phyloP scores from a whole-genome alignment of 2,329 filamentous ascomycete species.

The Uncinocarpus reesii region DNA sequence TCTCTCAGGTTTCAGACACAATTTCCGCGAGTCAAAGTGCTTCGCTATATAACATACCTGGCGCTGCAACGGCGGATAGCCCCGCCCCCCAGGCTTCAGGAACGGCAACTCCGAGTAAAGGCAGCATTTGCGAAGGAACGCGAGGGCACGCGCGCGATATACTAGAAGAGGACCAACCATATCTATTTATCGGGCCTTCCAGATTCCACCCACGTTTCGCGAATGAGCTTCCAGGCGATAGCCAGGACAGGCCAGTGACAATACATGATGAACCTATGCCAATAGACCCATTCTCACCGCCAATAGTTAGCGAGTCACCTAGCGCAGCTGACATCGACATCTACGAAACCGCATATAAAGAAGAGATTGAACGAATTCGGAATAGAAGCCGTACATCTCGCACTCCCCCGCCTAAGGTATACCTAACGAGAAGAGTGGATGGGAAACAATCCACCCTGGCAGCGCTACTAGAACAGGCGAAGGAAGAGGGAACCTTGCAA shows the following conservation, averaged over 20 bases:
- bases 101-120: constrained; percentile 26
- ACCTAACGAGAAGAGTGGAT: constrained; percentile 45
- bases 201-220: constrained; percentile 21
- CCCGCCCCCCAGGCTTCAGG: constrained; percentile 24
- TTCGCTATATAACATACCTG: constrained; percentile 6
- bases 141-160: constrained; percentile 55
- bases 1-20: constrained; percentile 16
- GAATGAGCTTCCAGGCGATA: neutral
- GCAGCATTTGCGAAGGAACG: constrained; percentile 37
- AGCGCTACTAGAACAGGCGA: constrained; percentile 26
- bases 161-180: constrained; percentile 54
- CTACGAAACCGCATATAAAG: constrained; percentile 77
- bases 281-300: neutral
- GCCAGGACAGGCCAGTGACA: neutral
- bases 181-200: constrained; percentile 64
- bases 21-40: neutral
- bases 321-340: constrained; percentile 75
- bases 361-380: constrained; percentile 66
- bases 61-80: constrained; percentile 24
- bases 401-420: constrained; percentile 47
- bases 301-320: constrained; percentile 57
- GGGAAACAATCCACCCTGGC: constrained; percentile 24
- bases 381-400: constrained; percentile 29
- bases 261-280: neutral
- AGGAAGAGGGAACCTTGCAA: constrained; percentile 12